These are phyloP conservation scores for Zoysia japonica DNA, from an alignment of 176 grass and related monocot species.

Conservation along the genomic window DNA sequence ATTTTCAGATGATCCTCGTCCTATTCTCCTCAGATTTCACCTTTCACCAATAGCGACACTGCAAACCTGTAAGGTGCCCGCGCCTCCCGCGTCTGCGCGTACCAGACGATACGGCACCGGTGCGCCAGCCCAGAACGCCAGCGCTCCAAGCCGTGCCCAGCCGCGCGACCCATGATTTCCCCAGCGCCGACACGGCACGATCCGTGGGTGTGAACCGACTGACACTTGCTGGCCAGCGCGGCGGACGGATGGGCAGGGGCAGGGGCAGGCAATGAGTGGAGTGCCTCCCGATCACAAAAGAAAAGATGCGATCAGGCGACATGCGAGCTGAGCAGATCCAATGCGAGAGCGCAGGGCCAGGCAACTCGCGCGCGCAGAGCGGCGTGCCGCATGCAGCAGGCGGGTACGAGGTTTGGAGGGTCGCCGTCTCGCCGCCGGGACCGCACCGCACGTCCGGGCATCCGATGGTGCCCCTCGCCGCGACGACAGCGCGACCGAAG, in stretches of 20 bases:
- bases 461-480: neutral
- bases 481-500: neutral
- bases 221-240: neutral
- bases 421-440: neutral
- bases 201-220: neutral
- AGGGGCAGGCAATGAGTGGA: neutral
- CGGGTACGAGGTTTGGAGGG: slow-evolving; percentile 29
- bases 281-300: neutral
- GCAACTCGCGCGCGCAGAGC: neutral
- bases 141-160: neutral
- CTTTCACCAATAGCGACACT: neutral
- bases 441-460: neutral
- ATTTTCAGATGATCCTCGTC: neutral
- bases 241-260: neutral
- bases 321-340: neutral
- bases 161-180: neutral
- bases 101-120: neutral
- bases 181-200: slow-evolving; percentile 6
- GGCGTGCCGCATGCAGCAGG: neutral
- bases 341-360: neutral
- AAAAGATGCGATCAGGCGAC: neutral
- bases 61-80: neutral
- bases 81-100: neutral
- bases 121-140: neutral
- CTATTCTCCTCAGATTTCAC: neutral